A percentile compares a stretch with the other conserved stretches of the same genome.
Evolutionary conservation across 257 asterid species (phyloP).

Genomic region (Penstemon barbatus): DNA sequence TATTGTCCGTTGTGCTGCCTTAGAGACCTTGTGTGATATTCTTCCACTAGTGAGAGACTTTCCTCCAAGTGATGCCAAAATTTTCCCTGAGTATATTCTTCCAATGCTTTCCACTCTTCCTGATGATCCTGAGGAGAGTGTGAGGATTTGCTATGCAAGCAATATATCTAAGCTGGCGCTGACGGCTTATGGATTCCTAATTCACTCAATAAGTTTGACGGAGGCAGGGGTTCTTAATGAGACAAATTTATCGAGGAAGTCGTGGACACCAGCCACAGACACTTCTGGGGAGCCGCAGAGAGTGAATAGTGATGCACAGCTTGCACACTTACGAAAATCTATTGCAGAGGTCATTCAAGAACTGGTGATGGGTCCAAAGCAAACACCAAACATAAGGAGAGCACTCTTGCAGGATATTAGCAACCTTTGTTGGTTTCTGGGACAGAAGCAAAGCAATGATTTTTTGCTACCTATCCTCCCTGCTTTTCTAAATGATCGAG

Average conservation of each 20-base stretch:
- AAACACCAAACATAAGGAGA: slow-evolving; percentile 97
- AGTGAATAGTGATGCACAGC: slow-evolving; percentile 74
- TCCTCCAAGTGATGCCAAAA: slow-evolving; percentile 99
- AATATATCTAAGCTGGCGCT: slow-evolving; percentile 90
- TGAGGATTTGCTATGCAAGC: slow-evolving; percentile 95
- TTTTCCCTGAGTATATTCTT: slow-evolving; percentile 94
- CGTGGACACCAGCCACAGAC: slow-evolving; percentile 45
- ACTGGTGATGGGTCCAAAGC: slow-evolving; percentile 99
- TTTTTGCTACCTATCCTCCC: slow-evolving; percentile 95
- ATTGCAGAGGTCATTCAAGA: slow-evolving; percentile 98
- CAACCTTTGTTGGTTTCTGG: slow-evolving; percentile 97
- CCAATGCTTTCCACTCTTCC: slow-evolving; percentile 99
- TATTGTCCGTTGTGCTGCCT: slow-evolving; percentile 96
- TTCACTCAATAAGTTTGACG: slow-evolving; percentile 94
- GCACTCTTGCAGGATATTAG: slow-evolving; percentile 98
- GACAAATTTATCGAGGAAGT: slow-evolving; percentile 56
- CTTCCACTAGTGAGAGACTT: slow-evolving; percentile 95
- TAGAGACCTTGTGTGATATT: slow-evolving; percentile 93
- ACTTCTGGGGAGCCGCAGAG: slow-evolving; percentile 47
- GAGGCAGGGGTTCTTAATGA: slow-evolving; percentile 98
- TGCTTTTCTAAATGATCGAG: slow-evolving; percentile 94
- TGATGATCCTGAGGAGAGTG: slow-evolving; percentile 99
- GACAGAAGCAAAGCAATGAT: slow-evolving; percentile 98
- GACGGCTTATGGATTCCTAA: slow-evolving; percentile 91
- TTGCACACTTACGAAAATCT: slow-evolving; percentile 86